These are phyloP conservation scores for Phlegmacium glaucopus DNA, from an alignment of 768 basidiomycete genomes.

Conservation along the genomic window DNA sequence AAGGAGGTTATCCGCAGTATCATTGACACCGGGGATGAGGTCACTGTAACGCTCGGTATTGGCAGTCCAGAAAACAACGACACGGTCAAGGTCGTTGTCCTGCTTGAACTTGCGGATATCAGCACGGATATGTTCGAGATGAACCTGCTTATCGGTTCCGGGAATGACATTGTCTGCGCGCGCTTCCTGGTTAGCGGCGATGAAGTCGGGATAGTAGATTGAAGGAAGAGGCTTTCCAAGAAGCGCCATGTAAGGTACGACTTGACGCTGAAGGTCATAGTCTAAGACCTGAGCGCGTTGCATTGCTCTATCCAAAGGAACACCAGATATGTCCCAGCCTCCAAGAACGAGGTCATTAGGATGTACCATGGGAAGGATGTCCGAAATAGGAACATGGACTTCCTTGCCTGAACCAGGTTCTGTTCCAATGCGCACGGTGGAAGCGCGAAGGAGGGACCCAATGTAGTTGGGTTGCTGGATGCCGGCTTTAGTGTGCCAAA, in stretches of 20 bases:
- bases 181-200: constrained; percentile 95
- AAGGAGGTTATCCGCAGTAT: constrained; percentile 87
- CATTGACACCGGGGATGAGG: constrained; percentile 92
- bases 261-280: constrained; percentile 95
- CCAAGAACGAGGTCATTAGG: constrained; percentile 97
- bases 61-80: constrained; percentile 97
- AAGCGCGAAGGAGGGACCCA: constrained; percentile 93
- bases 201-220: constrained; percentile 97
- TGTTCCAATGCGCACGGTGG: constrained; percentile 87
- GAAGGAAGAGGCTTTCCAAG: constrained; percentile 86
- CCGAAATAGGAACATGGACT: constrained; percentile 87
- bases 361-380: constrained; percentile 96
- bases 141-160: constrained; percentile 82
- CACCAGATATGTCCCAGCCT: constrained; percentile 95
- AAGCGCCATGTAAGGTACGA: constrained; percentile 79
- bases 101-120: constrained; percentile 94
- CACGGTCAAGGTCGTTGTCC: constrained; percentile 77
- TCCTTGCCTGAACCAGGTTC: constrained; percentile 83
- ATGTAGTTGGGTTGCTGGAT: constrained; percentile 96
- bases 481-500: constrained; percentile 92
- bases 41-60: constrained; percentile 98
- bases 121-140: constrained; percentile 85
- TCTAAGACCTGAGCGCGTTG: constrained; percentile 89
- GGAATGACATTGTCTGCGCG: constrained; percentile 93
- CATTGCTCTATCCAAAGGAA: constrained; percentile 90